These are phyloP conservation scores for Gymnopilus dilepis DNA, from an alignment of 768 basidiomycete genomes.

Conservation along the genomic window DNA sequence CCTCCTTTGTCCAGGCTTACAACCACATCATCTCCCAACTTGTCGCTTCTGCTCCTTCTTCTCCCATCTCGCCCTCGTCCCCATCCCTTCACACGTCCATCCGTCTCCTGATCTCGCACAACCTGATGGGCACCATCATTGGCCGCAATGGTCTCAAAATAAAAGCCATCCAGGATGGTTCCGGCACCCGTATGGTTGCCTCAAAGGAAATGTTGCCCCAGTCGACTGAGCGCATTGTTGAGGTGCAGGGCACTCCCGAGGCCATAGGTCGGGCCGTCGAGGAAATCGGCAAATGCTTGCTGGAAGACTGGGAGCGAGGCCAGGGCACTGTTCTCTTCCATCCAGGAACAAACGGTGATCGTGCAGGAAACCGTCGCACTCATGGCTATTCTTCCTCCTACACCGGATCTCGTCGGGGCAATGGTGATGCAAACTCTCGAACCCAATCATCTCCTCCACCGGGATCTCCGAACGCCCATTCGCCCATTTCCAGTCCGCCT, in stretches of 20 bases:
- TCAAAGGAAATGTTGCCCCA: slow-evolving; percentile 99
- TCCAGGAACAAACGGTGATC: slow-evolving; percentile 85
- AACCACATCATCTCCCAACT: slow-evolving; percentile 93
- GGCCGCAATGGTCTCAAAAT: slow-evolving; percentile 97
- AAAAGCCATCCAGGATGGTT: slow-evolving; percentile 96
- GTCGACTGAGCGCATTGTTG: slow-evolving; percentile 98
- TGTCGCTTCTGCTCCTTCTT: slow-evolving; percentile 79
- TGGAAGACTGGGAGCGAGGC: slow-evolving; percentile 97
- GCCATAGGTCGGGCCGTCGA: slow-evolving; percentile 91
- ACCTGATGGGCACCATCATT: slow-evolving; percentile 99
- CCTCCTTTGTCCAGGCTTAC: slow-evolving; percentile 70
- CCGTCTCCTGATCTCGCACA: slow-evolving; percentile 97
- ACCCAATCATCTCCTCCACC: slow-evolving; percentile 55
- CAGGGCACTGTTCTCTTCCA: slow-evolving; percentile 95
- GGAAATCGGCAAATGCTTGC: slow-evolving; percentile 93
- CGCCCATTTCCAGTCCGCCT: slow-evolving; percentile 58
- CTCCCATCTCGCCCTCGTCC: slow-evolving; percentile 68
- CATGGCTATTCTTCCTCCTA: slow-evolving; percentile 57
- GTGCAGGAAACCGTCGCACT: slow-evolving; percentile 55
- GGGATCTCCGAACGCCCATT: slow-evolving; percentile 49
- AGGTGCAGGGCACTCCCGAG: slow-evolving; percentile 94
- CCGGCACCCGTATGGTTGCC: slow-evolving; percentile 97
- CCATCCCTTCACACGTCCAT: slow-evolving; percentile 87
- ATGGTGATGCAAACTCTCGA: slow-evolving; percentile 58
- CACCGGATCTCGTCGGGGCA: slow-evolving; percentile 61